Percentiles rank a stretch among this genome's conserved stretches.
phyloP scores from a whole-genome alignment of 208 protist species.

The Leishmania mexicana region DNA sequence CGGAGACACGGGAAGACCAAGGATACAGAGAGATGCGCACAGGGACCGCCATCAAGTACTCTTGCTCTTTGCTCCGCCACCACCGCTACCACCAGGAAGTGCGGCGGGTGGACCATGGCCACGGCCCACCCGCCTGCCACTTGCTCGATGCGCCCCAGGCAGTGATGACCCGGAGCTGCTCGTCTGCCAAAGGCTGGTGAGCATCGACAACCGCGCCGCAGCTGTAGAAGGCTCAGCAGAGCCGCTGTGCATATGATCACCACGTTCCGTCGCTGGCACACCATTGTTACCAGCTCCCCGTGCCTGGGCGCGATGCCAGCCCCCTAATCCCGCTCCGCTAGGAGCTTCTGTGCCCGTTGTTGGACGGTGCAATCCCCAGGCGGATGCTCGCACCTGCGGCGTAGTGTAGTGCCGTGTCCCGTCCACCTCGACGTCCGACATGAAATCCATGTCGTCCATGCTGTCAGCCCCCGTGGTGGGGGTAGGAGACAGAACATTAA shows the following conservation, averaged over 20 bases:
- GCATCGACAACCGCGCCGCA: not conserved
- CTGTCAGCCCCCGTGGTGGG: not conserved
- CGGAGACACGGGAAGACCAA: not conserved
- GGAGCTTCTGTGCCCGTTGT: not conserved
- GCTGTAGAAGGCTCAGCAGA: not conserved
- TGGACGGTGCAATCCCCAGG: constrained; percentile 19
- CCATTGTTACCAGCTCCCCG: not conserved
- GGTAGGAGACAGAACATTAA: not conserved
- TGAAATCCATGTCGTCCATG: constrained; percentile 21
- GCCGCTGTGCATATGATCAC: not conserved
- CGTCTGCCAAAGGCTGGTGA: constrained; percentile 9
- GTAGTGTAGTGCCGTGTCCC: constrained; percentile 10
- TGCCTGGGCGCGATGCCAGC: not conserved
- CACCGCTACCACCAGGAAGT: not conserved
- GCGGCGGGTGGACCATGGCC: not conserved
- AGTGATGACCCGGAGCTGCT: not conserved
- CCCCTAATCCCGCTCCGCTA: not conserved
- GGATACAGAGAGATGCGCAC: not conserved
- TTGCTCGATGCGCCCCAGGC: not conserved
- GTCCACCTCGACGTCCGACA: constrained; percentile 32
- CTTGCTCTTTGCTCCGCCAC: not conserved
- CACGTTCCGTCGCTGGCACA: not conserved
- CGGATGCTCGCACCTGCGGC: constrained; percentile 22
- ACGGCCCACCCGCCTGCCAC: not conserved
- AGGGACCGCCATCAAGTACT: not conserved